Evolutionary conservation across 129 eudicot species (phyloP), one percentile per base, ranked within the genome.

Genomic region (Dittrichia graveolens): DNA sequence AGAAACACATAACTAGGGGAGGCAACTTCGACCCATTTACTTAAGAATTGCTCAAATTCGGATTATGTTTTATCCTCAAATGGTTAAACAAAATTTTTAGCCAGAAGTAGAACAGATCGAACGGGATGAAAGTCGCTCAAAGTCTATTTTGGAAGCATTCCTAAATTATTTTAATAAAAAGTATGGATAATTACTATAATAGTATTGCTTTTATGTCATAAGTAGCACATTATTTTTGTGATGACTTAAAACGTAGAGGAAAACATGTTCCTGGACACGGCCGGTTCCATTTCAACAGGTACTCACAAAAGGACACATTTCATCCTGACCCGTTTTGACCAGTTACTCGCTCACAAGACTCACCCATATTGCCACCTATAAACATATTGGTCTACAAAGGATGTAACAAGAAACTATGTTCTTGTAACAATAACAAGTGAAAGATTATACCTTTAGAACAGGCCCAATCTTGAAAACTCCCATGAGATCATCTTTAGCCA

Each of bases 401-500:
- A 69, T 18, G 37, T 6, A 54, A 37, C 14, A n/a, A 68, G 3
- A 43, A 42, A 35, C 14, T 24, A 53, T 72, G 57, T 58, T 58
- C 46, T 3, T 34, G 15, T 48, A 53, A 43, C 13, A 2, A 71
- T 57, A 58, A 43, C 40, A 9, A 40, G 52, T 42, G 13, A 35
- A 62, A 41, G 18, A 40, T 62, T 42, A 44, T 85, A 93, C 98
- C 96, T 87, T 85, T 38, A 89, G 81, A 72, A 84, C 74, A 18
- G 88, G 82, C 63, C 96, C 92, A 57, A 93, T 89, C 67, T 74
- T 89, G 84, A 87, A 87, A 67, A 78, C 87, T 4, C 98, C 96
- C 98, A 89, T 89, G 67, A 92, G 76, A 55, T 85, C 88, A 53
- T 92, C 98, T 73, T 89, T 89, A 69, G 98, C 85, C 58, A 92